Percentiles rank a stretch among this genome's conserved stretches.
Evolutionary conservation across 2,329 filamentous ascomycete species (phyloP).

Genomic region (Akanthomyces dipterigenus): DNA sequence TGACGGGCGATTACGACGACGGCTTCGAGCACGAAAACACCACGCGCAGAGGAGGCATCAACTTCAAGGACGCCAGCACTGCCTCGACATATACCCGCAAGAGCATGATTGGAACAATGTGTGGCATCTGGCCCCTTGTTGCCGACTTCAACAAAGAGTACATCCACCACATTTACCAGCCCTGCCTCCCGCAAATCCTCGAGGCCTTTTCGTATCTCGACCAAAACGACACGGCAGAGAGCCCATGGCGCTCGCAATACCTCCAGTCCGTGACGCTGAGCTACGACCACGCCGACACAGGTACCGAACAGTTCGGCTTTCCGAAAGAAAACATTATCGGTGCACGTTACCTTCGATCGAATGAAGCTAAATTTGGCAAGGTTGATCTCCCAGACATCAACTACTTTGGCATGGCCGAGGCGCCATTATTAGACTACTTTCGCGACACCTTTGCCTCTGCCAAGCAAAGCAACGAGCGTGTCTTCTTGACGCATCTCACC

Average conservation of each 20-base stretch:
- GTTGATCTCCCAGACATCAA: constrained; percentile 26
- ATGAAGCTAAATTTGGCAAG: constrained; percentile 22
- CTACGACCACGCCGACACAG: constrained; percentile 27
- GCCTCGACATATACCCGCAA: constrained; percentile 38
- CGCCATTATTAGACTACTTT: constrained; percentile 25
- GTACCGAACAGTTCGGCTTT: constrained; percentile 28
- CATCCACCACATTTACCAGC: constrained; percentile 35
- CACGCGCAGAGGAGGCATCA: constrained; percentile 28
- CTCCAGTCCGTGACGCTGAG: constrained; percentile 27
- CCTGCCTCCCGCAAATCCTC: constrained; percentile 32
- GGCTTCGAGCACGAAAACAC: constrained; percentile 22
- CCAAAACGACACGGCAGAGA: constrained; percentile 14
- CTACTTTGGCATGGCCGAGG: constrained; percentile 28
- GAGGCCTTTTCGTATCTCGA: constrained; percentile 19
- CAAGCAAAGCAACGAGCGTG: constrained; percentile 22
- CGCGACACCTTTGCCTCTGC: constrained; percentile 25
- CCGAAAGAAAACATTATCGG: constrained; percentile 20
- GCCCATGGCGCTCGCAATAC: constrained; percentile 26
- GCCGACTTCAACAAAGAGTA: constrained; percentile 37
- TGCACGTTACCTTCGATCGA: constrained; percentile 23
- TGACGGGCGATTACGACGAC: constrained; percentile 30
- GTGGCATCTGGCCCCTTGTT: constrained; percentile 33
- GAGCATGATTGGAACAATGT: constrained; percentile 34
- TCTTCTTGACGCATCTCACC: constrained; percentile 29
- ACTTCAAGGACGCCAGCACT: constrained; percentile 33